A percentile compares a stretch with the other conserved stretches of the same genome.
Conservation (phyloP, 176 grass and related monocot species). For the Phoenix roebelenii region DNA sequence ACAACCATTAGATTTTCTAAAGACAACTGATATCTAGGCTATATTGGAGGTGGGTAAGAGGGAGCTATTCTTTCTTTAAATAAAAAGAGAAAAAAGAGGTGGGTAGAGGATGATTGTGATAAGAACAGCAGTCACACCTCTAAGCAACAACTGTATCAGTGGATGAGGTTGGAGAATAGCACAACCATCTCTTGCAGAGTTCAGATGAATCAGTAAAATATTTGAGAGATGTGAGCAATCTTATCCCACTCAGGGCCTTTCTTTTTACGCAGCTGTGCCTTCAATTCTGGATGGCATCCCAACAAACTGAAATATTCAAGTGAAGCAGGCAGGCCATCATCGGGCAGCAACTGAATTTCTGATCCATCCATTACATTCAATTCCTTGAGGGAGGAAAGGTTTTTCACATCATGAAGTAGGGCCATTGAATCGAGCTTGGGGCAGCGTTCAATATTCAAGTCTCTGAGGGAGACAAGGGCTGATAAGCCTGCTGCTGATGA, state of each 20-base stretch:
- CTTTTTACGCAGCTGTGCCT: conserved; percentile 4
- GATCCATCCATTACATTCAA: conserved; percentile 14
- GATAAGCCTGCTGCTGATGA: neutral
- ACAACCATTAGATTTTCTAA: no score
- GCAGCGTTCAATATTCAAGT: neutral
- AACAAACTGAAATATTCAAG: conserved; percentile 13
- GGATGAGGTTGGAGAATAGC: no score
- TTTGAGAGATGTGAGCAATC: conserved; percentile 5
- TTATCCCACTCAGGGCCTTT: conserved; percentile 9
- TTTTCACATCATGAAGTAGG: neutral
- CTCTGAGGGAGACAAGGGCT: neutral
- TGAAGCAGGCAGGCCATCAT: conserved; percentile 1
- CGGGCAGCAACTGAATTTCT: conserved; percentile 2
- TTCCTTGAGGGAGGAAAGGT: neutral
- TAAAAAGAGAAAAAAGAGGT: no score
- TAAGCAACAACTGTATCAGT: no score
- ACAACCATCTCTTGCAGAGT: no score
- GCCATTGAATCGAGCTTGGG: neutral
- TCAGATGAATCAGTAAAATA: conserved; percentile 5
- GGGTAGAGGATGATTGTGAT: no score
- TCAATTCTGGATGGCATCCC: conserved; percentile 6
- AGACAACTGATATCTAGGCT: no score
- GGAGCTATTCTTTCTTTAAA: no score
- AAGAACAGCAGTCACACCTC: no score
- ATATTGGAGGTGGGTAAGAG: no score